Conservation (phyloP, 1,284 basidiomycete genomes). For the Abortiporus biennis region DNA sequence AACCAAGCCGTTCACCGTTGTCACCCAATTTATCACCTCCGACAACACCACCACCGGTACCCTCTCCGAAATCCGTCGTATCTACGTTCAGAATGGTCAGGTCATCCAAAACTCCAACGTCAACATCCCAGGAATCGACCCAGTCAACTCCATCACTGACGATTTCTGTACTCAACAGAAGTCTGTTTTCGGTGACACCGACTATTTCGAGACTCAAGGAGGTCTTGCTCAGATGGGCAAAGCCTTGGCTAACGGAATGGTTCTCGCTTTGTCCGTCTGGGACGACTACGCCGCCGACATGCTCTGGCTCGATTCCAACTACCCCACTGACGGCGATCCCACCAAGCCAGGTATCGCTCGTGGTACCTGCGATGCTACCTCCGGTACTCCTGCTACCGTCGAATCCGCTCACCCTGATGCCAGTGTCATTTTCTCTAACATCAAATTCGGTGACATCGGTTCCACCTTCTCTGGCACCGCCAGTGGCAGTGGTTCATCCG, state of each 20-base stretch:
- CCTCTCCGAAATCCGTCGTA: slow-evolving; percentile 45
- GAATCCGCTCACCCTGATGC: slow-evolving; percentile 18
- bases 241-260: slow-evolving; percentile 41
- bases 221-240: slow-evolving; percentile 38
- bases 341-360: slow-evolving; percentile 29
- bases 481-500: neutral
- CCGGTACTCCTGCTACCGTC: slow-evolving; percentile 26
- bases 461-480: slow-evolving; percentile 20
- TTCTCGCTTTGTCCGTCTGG: slow-evolving; percentile 47
- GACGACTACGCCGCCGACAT: too few species aligned
- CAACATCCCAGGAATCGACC: slow-evolving; percentile 35
- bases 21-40: slow-evolving; percentile 48
- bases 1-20: slow-evolving; percentile 41
- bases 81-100: slow-evolving; percentile 46
- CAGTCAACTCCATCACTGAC: slow-evolving; percentile 30
- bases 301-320: slow-evolving; percentile 35
- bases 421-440: slow-evolving; percentile 30
- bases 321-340: slow-evolving; percentile 25
- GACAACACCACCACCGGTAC: slow-evolving; percentile 37
- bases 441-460: slow-evolving; percentile 30
- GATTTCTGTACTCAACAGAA: slow-evolving; percentile 33
- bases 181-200: slow-evolving; percentile 32
- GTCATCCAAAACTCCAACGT: slow-evolving; percentile 43
- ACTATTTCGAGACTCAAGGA: slow-evolving; percentile 40
- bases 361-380: slow-evolving; percentile 28